phyloP scores from a whole-genome alignment of 108 stramenopile species.

The Cyclotella cryptica region DNA sequence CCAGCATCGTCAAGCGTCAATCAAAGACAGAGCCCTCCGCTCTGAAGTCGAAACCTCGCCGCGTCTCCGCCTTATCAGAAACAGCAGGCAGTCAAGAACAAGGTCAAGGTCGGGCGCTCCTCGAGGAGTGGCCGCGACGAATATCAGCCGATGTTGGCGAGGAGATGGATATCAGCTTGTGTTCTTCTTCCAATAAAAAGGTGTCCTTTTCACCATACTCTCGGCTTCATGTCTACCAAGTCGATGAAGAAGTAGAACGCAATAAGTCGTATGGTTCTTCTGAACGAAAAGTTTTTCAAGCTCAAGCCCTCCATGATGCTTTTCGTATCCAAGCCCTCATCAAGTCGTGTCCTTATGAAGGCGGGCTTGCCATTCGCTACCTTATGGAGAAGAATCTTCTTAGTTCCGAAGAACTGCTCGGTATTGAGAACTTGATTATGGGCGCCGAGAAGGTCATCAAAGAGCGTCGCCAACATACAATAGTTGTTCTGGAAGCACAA shows the following conservation, averaged over 20 bases:
- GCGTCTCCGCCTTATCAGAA: no score
- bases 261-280: background rate
- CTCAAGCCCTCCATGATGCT: background rate
- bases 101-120: background rate
- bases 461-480: background rate
- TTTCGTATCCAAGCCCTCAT: background rate
- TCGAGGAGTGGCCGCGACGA: background rate
- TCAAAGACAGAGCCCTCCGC: no score
- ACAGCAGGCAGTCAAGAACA: no score
- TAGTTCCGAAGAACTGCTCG: background rate
- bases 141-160: no score
- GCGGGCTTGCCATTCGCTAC: background rate
- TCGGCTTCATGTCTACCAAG: conserved; percentile 1
- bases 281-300: background rate
- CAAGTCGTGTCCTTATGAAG: background rate
- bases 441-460: background rate
- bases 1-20: no score
- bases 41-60: no score
- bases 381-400: background rate
- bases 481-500: background rate
- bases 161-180: no score
- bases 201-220: background rate
- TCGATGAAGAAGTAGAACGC: background rate
- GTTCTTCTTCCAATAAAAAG: background rate
- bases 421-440: background rate